These are phyloP conservation scores for Hemileia vastatrix DNA, from an alignment of 1,284 basidiomycete species.

Conservation along the genomic window DNA sequence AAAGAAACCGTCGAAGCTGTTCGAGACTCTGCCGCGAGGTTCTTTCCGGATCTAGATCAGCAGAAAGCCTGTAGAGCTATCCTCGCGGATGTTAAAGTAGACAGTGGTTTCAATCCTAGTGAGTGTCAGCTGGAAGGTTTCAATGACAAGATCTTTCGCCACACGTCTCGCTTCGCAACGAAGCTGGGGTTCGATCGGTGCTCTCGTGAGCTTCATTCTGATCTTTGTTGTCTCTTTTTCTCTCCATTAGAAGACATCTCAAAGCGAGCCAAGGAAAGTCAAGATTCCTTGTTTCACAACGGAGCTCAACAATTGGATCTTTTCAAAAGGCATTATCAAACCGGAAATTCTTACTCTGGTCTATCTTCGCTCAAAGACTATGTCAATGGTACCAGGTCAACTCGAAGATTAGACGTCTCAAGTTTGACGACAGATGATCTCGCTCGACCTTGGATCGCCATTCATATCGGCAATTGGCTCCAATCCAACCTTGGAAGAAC, in stretches of 20 bases:
- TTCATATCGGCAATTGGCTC: neutral
- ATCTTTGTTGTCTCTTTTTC: too few species aligned
- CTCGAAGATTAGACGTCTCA: neutral
- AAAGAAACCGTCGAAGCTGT: neutral
- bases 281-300: neutral
- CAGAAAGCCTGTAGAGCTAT: neutral
- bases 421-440: neutral
- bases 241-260: too few species aligned
- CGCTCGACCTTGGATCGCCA: neutral
- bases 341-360: neutral
- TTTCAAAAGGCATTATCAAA: neutral
- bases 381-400: neutral
- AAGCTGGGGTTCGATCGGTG: too few species aligned
- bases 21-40: neutral
- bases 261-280: too few species aligned
- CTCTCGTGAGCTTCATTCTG: too few species aligned
- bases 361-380: neutral
- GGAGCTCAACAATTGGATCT: neutral
- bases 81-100: neutral
- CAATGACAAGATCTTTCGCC: too few species aligned
- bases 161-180: too few species aligned
- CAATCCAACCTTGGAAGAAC: neutral
- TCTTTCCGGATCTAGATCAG: neutral
- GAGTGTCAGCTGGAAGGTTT: too few species aligned
- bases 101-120: neutral